Evolutionary conservation across 257 asterid genomes (phyloP).

Genomic region (Oldenlandia corymbosa): DNA sequence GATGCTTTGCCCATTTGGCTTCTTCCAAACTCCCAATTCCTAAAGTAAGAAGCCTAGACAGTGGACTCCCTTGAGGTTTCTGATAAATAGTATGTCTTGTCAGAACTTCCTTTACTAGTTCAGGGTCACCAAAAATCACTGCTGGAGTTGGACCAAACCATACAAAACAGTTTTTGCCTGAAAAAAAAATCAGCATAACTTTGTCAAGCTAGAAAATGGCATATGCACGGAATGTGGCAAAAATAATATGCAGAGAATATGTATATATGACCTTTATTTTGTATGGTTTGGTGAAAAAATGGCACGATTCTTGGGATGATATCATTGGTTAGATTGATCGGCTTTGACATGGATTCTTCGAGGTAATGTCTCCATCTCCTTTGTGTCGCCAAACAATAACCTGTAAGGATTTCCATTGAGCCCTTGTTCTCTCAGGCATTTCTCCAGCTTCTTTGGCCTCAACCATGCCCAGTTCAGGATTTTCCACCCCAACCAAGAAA

Average conservation of each 20-base stretch:
- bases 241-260: no score
- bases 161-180: background rate
- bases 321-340: background rate
- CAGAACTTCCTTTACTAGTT: background rate
- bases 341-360: background rate
- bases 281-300: background rate
- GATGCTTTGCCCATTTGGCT: background rate
- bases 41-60: background rate
- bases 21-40: background rate
- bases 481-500: background rate
- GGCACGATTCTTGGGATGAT: conserved; percentile 1
- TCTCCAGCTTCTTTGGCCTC: conserved; percentile 2
- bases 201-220: no score
- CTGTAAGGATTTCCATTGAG: background rate
- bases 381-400: background rate
- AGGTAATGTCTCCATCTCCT: background rate
- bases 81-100: background rate
- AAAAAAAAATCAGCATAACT: background rate
- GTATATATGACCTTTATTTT: background rate
- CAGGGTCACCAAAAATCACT: background rate
- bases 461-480: conserved; percentile 6
- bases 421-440: conserved; percentile 2
- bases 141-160: background rate
- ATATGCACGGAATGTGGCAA: no score
- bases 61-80: background rate